Conservation (phyloP, 2,329 filamentous ascomycete genomes). For the Lithohypha guttulata region DNA sequence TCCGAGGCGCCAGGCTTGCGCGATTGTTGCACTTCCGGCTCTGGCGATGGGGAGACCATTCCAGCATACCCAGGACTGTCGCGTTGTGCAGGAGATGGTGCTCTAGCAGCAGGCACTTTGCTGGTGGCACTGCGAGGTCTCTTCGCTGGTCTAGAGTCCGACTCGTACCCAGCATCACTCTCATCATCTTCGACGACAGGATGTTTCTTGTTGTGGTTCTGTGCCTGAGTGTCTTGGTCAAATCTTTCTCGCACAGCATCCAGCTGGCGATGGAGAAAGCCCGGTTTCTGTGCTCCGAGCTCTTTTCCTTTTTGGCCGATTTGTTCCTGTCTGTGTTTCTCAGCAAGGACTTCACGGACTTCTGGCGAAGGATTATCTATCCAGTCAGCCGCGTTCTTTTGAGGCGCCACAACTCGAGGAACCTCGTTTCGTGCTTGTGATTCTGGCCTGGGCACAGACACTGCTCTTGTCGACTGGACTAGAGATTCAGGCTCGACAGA, state of each 20-base stretch:
- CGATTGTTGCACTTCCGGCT: neutral
- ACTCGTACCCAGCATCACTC: constrained; percentile 13
- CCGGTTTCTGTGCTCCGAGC: neutral
- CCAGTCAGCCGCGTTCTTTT: neutral
- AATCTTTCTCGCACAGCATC: constrained; percentile 11
- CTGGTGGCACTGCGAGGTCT: neutral
- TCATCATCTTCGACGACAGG: constrained; percentile 3
- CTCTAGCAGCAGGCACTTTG: neutral
- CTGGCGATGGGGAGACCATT: neutral
- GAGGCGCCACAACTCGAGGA: too few relatives aligned
- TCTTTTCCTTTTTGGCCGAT: constrained; percentile 15
- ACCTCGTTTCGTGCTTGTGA: too few relatives aligned
- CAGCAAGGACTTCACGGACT: constrained; percentile 10
- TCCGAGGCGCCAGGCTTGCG: neutral
- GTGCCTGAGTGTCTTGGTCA: neutral
- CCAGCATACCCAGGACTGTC: neutral
- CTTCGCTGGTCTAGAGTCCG: constrained; percentile 7
- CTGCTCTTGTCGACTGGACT: neutral
- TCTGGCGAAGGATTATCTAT: constrained; percentile 12
- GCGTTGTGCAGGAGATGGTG: neutral
- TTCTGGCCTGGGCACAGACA: neutral
- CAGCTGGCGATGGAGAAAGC: constrained; percentile 14
- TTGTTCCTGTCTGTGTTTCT: constrained; percentile 10
- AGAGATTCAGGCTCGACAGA: neutral
- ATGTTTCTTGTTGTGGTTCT: neutral